Percentiles rank a stretch among this genome's conserved stretches.
phyloP scores from a whole-genome alignment of 208 protist species.

The Acanthamoeba lenticulata region DNA sequence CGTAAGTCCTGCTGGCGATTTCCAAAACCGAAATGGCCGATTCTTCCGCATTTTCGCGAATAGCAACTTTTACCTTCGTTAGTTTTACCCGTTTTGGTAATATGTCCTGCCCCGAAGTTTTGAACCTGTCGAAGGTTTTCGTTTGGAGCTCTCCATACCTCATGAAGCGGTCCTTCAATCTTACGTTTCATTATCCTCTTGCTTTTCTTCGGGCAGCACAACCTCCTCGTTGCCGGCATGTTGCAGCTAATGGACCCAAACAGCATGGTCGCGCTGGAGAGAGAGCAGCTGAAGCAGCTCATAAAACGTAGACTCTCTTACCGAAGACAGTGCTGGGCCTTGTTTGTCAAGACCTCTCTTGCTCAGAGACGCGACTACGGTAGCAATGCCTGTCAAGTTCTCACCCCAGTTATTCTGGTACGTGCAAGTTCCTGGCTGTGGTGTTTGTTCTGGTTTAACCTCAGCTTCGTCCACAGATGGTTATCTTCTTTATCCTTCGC shows the following conservation, averaged over 20 bases:
- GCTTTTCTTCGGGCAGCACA: no score
- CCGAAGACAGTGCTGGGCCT: conserved; percentile 6
- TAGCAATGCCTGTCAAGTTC: not conserved
- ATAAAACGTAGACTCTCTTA: not conserved
- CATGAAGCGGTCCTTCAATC: no score
- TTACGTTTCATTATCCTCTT: no score
- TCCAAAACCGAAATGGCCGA: no score
- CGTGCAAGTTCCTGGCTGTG: not conserved
- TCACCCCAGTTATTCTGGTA: conserved; percentile 13
- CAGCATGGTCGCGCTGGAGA: not conserved
- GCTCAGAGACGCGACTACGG: conserved; percentile 6
- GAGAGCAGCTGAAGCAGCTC: not conserved
- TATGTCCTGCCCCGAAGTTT: not conserved
- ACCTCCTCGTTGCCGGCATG: no score
- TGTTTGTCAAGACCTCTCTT: not conserved
- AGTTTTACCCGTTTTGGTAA: not conserved
- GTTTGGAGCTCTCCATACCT: no score
- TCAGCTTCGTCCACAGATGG: not conserved
- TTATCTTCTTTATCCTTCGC: conserved; percentile 39
- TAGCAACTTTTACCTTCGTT: not conserved
- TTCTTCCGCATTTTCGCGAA: not conserved
- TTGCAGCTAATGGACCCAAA: not conserved
- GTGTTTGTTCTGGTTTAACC: no score
- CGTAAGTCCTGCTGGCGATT: not conserved
- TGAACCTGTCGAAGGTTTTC: not conserved